A percentile compares a stretch with the other conserved stretches of the same genome.
Conservation (phyloP, 495 filamentous ascomycete species). For the Penicillium angulare region DNA sequence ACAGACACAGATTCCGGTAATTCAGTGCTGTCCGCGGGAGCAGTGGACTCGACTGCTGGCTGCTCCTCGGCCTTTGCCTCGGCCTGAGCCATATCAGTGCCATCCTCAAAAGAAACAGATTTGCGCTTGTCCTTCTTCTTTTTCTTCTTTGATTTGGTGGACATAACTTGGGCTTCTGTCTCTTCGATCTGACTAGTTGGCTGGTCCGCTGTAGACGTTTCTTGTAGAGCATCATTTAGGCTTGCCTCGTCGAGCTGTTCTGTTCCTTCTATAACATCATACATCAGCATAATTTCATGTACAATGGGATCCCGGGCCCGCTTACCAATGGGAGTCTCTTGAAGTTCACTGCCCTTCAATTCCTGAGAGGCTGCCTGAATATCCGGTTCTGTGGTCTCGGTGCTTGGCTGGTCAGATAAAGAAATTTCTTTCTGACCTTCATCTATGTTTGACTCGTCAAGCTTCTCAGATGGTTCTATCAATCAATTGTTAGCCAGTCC, state of each 20-base stretch:
- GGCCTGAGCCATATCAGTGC: neutral
- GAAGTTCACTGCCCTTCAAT: no score
- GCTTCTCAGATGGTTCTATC: neutral
- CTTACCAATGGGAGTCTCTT: no score
- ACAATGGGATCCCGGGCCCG: no score
- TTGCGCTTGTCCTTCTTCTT: conserved; percentile 37
- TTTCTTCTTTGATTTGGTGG: conserved; percentile 32
- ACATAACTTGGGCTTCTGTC: conserved; percentile 19
- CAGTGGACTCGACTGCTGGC: neutral
- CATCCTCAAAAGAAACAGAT: conserved; percentile 13
- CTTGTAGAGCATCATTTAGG: no score
- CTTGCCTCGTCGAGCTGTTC: no score
- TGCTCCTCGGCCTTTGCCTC: neutral
- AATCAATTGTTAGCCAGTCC: no score
- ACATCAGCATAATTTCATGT: no score
- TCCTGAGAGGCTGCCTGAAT: neutral
- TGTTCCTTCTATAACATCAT: no score
- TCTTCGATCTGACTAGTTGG: no score
- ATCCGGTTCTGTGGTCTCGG: conserved; percentile 21
- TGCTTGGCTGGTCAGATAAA: neutral
- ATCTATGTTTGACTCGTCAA: conserved; percentile 5
- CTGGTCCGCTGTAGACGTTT: no score
- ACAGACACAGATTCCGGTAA: neutral
- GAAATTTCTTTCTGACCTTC: neutral
- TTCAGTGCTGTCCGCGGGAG: neutral